These are phyloP conservation scores for Rubia balearica DNA, from an alignment of 305 asterid genomes.

Conservation along the genomic window DNA sequence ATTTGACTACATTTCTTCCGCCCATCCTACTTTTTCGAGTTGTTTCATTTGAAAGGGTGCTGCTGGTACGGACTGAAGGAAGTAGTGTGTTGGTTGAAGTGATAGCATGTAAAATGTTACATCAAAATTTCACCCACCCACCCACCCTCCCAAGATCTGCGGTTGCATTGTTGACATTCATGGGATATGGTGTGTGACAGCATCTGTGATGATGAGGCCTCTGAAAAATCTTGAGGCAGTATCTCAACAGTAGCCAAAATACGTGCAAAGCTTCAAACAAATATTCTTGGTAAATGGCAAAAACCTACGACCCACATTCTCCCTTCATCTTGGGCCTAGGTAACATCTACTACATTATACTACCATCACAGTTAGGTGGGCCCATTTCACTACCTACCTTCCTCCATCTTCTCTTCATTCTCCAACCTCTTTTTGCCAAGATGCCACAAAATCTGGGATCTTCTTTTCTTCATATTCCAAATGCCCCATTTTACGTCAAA, in stretches of 20 bases:
- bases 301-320: conserved; percentile 28
- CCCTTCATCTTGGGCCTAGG: conserved; percentile 24
- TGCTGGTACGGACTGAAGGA: too few relatives aligned
- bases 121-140: neutral
- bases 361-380: conserved; percentile 19
- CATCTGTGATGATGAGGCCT: conserved; percentile 13
- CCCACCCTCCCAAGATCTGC: conserved; percentile 4
- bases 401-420: neutral
- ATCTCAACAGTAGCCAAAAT: conserved; percentile 51
- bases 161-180: neutral
- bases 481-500: conserved; percentile 23
- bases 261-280: conserved; percentile 7
- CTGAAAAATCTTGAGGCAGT: conserved; percentile 39
- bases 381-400: conserved; percentile 18
- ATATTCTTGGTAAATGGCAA: conserved; percentile 31
- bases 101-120: neutral
- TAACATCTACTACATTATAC: conserved; percentile 15
- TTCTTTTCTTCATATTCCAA: conserved; percentile 7
- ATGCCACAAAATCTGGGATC: conserved; percentile 36
- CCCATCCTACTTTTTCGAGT: too few relatives aligned
- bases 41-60: too few relatives aligned
- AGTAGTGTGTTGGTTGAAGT: neutral
- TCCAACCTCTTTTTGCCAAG: conserved; percentile 3
- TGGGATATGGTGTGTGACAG: neutral
- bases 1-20: too few relatives aligned